Conservation (phyloP, 2,329 filamentous ascomycete species). For the Fusarium circinatum region DNA sequence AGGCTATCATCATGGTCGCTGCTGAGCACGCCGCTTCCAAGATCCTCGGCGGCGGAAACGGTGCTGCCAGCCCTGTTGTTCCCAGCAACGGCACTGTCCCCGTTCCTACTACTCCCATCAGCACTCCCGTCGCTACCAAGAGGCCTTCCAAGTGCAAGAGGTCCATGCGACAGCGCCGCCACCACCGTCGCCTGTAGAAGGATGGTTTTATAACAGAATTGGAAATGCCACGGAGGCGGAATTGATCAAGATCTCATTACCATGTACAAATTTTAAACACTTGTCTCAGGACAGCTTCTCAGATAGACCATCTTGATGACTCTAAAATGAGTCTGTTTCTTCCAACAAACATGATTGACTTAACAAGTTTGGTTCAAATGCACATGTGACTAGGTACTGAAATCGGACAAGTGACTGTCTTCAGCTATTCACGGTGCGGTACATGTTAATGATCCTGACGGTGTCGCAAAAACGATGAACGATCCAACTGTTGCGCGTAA, state of each 20-base stretch:
- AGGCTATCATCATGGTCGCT: conserved; percentile 70
- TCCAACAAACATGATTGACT: neutral
- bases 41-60: conserved; percentile 23
- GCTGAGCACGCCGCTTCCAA: conserved; percentile 66
- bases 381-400: neutral
- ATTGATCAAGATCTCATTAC: neutral
- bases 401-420: neutral
- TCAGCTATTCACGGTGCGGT: neutral
- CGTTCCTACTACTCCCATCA: neutral
- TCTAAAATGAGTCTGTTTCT: neutral
- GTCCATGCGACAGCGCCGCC: conserved; percentile 13
- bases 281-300: conserved; percentile 7
- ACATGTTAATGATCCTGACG: neutral
- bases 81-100: conserved; percentile 9
- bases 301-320: conserved; percentile 9
- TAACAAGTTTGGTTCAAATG: fast-evolving
- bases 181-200: neutral
- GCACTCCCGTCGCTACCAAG: conserved; percentile 1
- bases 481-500: fast-evolving
- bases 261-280: conserved; percentile 19
- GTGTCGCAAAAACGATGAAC: fast-evolving
- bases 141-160: conserved; percentile 11
- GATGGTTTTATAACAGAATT: fast-evolving
- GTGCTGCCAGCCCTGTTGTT: neutral
- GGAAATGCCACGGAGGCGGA: neutral